Evolutionary conservation across 1,284 basidiomycete genomes (phyloP).

Genomic region (Heterobasidion occidentale): DNA sequence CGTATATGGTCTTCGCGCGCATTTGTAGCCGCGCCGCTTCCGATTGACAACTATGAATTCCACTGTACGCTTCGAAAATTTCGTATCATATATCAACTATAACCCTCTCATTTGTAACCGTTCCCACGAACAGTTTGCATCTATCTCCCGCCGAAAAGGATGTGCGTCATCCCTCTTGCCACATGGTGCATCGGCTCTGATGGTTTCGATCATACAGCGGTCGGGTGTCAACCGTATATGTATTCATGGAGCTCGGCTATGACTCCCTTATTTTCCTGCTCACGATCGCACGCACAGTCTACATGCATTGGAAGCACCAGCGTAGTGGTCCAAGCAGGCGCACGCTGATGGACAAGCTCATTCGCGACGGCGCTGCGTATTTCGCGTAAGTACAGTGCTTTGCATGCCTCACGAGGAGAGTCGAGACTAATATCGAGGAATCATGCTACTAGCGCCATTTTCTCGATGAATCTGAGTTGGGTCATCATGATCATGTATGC

Average conservation of each 20-base stretch:
- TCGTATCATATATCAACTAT: neutral
- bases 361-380: slow-evolving; percentile 12
- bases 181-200: neutral
- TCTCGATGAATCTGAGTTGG: slow-evolving; percentile 13
- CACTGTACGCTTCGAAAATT: slow-evolving; percentile 6
- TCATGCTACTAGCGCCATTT: slow-evolving; percentile 7
- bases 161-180: slow-evolving; percentile 5
- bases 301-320: slow-evolving; percentile 11
- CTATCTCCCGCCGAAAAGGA: slow-evolving; percentile 10
- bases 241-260: slow-evolving; percentile 12
- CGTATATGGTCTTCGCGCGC: neutral
- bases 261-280: slow-evolving; percentile 12
- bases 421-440: neutral
- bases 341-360: slow-evolving; percentile 6
- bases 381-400: slow-evolving; percentile 8
- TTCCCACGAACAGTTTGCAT: slow-evolving; percentile 8
- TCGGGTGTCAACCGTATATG: slow-evolving; percentile 9
- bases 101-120: neutral
- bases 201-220: slow-evolving; percentile 3
- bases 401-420: neutral
- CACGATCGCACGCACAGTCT: slow-evolving; percentile 11
- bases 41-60: slow-evolving; percentile 12
- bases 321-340: neutral
- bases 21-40: slow-evolving; percentile 8
- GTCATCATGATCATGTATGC: slow-evolving; percentile 13